Evolutionary conservation across 768 basidiomycete genomes (phyloP), one percentile per base, ranked within the genome.

Genomic region (Amanita rubescens): DNA sequence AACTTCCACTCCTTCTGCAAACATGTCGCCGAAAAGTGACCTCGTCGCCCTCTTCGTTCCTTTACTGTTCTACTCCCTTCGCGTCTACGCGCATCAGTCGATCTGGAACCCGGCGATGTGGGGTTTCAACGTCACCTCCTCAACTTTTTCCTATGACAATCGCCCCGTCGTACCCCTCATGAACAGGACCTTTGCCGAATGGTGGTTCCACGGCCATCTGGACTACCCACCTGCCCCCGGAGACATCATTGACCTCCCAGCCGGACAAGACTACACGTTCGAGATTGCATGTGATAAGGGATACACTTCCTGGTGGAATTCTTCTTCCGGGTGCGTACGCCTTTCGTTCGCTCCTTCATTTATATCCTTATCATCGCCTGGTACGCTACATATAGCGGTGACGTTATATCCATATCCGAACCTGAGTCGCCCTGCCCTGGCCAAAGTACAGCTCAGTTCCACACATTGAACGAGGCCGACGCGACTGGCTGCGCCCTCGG

Each of bases 131-230:
- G 76, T 75, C 34, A 76, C 77, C 1, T 20, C 15, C 3, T 25
- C 65, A 2, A 70, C 73, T 0, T 75, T 65, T 34, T 6, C 57
- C 30, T 75, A 75, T 57, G 78, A 78, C 55, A 78, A 79, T 60
- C 73, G 57, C 10, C 54, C 57, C 32, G 57, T 57, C 11, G 53
- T 47, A 59, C 38, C 38, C 38, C 38, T 39, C 38, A 20, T 20
- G n/a, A 12, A 39, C 54, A 6, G 49, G 75, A 73, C 78, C 71
- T 77, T 75, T 74, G 57, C 73, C 77, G 48, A 59, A 58, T 43
- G 75, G 75, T 58, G 77, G 78, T 75, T 76, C 57, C 74, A 55
- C 53, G 60, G 59, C 27, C 75, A 75, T 55, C 66, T 76, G 20
- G 60, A 53, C 49, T 58, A 70, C 48, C 78, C 79, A 0, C 78